These are phyloP conservation scores for Sugiyamaella castrensis DNA, from an alignment of 1,139 yeast species.

Conservation along the genomic window DNA sequence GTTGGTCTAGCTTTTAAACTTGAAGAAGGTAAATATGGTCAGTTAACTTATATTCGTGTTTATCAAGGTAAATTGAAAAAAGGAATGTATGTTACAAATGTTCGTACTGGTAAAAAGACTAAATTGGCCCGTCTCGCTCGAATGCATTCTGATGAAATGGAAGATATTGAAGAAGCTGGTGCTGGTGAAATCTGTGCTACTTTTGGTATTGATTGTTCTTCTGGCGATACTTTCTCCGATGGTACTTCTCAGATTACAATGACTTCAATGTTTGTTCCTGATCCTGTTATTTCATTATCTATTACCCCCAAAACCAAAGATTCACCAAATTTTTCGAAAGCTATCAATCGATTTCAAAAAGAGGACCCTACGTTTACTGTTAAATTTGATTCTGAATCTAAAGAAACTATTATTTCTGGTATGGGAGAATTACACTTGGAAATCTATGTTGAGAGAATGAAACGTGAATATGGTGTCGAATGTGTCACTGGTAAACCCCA, in stretches of 20 bases:
- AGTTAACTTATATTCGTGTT: slow-evolving; percentile 91
- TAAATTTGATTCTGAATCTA: slow-evolving; percentile 82
- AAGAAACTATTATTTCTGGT: slow-evolving; percentile 94
- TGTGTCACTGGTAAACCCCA: slow-evolving; percentile 97
- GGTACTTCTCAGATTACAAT: slow-evolving; percentile 68
- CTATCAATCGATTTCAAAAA: slow-evolving; percentile 94
- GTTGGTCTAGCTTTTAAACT: slow-evolving; percentile 96
- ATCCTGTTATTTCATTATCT: slow-evolving; percentile 92
- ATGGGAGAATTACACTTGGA: slow-evolving; percentile 98
- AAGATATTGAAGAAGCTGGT: slow-evolving; percentile 91
- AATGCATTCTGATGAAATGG: slow-evolving; percentile 99
- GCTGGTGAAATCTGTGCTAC: slow-evolving; percentile 99
- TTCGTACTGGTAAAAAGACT: slow-evolving; percentile 88
- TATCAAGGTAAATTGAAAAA: slow-evolving; percentile 93
- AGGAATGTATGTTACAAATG: slow-evolving; percentile 85
- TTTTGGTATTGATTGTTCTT: slow-evolving; percentile 98
- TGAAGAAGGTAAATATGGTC: slow-evolving; percentile 98
- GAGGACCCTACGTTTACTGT: slow-evolving; percentile 99
- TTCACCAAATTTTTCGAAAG: slow-evolving; percentile 87
- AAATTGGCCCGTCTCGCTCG: slow-evolving; percentile 94
- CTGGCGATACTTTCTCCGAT: slow-evolving; percentile 96
- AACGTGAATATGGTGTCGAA: slow-evolving; percentile 93
- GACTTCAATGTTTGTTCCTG: slow-evolving; percentile 98
- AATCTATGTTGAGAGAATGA: slow-evolving; percentile 96
- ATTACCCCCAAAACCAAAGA: slow-evolving; percentile 88